Evolutionary conservation across 495 filamentous ascomycete species (phyloP), one percentile per base, ranked within the genome.

Genomic region (Cercophora samala): DNA sequence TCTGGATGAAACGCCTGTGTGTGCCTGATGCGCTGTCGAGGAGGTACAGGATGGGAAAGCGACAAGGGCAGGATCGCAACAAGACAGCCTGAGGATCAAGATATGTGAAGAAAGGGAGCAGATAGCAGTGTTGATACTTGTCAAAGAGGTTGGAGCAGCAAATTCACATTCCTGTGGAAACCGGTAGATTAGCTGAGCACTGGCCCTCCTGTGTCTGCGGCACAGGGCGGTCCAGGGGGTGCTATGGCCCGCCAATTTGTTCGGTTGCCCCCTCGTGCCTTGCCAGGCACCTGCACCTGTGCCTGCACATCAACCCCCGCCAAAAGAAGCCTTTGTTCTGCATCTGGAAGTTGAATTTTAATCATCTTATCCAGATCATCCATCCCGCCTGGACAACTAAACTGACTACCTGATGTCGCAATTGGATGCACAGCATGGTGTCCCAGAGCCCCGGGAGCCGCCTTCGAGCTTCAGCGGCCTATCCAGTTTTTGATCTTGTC

Each of bases 111-210:
- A 46, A 46, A 26, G 26, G 21, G 62, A 66, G 63, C 53, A 54
- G 54, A 25, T 51, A 51, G 68, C 59, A 60, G 62, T 42, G 58
- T 29, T 56, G 58, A 63, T 66, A 51, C 52, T 46, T 46, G 37
- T 46, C 37, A 46, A 24, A 26, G 62, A 63, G 32, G 52, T 32
- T 64, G 67, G 68, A 69, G 66, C 37, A 46, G 37, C 68, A 72
- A 72, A 72, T 72, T 70, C 70, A 74, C 70, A 77, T 77, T 74
- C 75, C 75, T 74, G 68, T 75, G 76, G 74, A 76, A 76, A 78
- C 73, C 66, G 73, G 73, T 68, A 78, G 76, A 76, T 76, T 74
- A 63, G 72, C 66, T 72, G 72, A 74, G 73, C 72, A 75, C 75
- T 72, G 72, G 71, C 70, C 62, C 62, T 64, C 63, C 58, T 32